Base-by-base conservation (phyloP, 2,329 filamentous ascomycete species). In the Exophiala sp. region DNA sequence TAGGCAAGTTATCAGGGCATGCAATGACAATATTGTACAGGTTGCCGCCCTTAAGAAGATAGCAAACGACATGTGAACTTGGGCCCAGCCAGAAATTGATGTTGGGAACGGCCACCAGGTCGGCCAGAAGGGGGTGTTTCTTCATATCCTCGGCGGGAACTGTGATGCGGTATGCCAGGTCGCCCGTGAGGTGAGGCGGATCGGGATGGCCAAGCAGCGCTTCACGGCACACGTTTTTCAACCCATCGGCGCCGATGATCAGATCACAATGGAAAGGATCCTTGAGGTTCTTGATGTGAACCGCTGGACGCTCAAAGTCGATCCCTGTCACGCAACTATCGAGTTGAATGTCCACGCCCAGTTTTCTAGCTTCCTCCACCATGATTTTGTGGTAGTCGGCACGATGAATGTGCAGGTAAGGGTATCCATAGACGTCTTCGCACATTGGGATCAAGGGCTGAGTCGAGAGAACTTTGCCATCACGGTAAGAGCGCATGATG, bases 71-170 rank as follows among this genome's bases (percentile, higher is more conserved):
- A 60, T 83, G 80, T 11, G 69, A 68, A 40, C 72, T 66, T 0
- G 78, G 79, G 0, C 79, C 79, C 20, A 81, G 65, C 78, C 80
- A 81, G 59, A 80, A 77, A 58, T 80, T 75, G 5, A 82, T 75
- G 32, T 75, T 72, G 2, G 78, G 77, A 12, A 74, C 67, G 3
- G 71, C 65, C 0, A 78, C 72, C 12, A 80, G 72, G 0, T 69
- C 64, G 2, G 63, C 66, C 11, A 83, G 65, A 36, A 78, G 76
- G 1, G 73, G 72, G 54, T 76, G 66, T 42, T 78, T 72, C 2
- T 68, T 68, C 66, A 82, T 76, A 42, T 78, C 72, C 24, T 75
- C 68, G 2, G 74, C 72, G 3, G 72, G 71, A 10, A 83, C 65
- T 5, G 80, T 66, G 43, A 83, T 71, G 4, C 80, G 75, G 64